A percentile compares a stretch with the other conserved stretches of the same genome.
These are phyloP conservation scores for Ulota crispa DNA, from an alignment of 225 moss, liverwort and hornwort species.

Conservation along the genomic window DNA sequence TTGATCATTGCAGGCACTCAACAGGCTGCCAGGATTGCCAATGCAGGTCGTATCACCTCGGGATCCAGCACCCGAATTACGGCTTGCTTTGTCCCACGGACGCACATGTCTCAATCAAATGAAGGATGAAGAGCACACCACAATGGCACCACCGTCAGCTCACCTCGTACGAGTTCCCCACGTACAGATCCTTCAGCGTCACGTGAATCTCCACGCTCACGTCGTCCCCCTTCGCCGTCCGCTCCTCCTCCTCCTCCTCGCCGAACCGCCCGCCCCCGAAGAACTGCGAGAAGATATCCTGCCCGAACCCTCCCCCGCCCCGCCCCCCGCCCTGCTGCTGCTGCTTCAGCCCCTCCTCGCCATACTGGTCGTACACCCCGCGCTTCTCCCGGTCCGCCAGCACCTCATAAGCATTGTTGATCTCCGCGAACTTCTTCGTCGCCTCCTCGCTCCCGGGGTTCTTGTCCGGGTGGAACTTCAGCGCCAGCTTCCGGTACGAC, in stretches of 20 bases:
- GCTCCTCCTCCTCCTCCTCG: conserved; percentile 74
- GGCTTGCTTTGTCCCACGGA: too few species aligned
- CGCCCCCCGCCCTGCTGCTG: conserved; percentile 64
- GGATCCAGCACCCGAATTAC: neutral
- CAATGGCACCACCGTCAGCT: neutral
- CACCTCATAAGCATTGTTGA: conserved; percentile 81
- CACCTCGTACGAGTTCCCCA: conserved; percentile 68
- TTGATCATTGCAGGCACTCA: accelerated
- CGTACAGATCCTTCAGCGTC: conserved; percentile 80
- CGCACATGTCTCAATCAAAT: neutral
- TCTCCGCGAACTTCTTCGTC: conserved; percentile 89
- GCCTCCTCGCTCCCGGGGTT: conserved; percentile 84
- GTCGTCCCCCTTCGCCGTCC: conserved; percentile 79
- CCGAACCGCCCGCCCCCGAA: conserved; percentile 76
- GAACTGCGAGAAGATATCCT: conserved; percentile 85
- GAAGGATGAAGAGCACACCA: neutral
- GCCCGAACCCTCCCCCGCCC: conserved; percentile 64
- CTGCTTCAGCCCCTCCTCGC: conserved; percentile 84
- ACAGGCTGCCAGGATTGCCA: neutral
- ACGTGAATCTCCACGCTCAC: conserved; percentile 79
- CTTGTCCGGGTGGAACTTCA: conserved; percentile 90
- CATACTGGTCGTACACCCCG: conserved; percentile 69
- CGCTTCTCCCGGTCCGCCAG: conserved; percentile 75
- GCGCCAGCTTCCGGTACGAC: conserved; percentile 74
- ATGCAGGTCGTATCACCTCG: neutral